phyloP scores from a whole-genome alignment of 2,329 filamentous ascomycete species.

The Cladosporium halotolerans region DNA sequence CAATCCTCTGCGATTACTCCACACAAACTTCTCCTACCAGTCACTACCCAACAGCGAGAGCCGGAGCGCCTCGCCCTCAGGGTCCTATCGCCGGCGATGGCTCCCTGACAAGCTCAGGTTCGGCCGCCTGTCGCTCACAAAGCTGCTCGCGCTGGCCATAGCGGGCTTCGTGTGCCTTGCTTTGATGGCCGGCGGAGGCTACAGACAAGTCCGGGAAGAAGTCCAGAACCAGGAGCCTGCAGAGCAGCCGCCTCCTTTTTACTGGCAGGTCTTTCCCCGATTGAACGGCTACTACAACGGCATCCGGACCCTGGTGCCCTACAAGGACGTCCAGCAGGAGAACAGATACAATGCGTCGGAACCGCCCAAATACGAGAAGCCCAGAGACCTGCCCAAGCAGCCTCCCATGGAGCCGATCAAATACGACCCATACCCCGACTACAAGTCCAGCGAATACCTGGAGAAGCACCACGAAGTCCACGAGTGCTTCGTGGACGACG shows the following conservation, averaged over 20 bases:
- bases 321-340: conserved; percentile 38
- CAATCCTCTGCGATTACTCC: conserved; percentile 41
- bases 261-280: conserved; percentile 41
- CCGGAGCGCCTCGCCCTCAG: conserved; percentile 7
- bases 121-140: conserved; percentile 35
- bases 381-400: conserved; percentile 21
- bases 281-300: conserved; percentile 45
- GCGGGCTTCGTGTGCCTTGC: conserved; percentile 34
- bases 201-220: conserved; percentile 21
- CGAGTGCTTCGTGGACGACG: conserved; percentile 58
- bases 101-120: conserved; percentile 16
- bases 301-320: conserved; percentile 40
- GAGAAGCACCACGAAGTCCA: conserved; percentile 48
- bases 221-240: conserved; percentile 24
- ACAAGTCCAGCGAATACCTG: conserved; percentile 37
- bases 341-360: conserved; percentile 38
- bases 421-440: conserved; percentile 43
- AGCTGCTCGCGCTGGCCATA: conserved; percentile 36
- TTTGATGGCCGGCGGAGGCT: conserved; percentile 38
- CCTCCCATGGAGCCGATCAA: conserved; percentile 33
- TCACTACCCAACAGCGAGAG: conserved; percentile 32
- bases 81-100: conserved; percentile 2
- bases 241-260: conserved; percentile 33
- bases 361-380: conserved; percentile 29
- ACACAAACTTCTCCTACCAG: conserved; percentile 41